Conservation (phyloP, 192 early-diverging fungal species). For the Phycomyces nitens region DNA sequence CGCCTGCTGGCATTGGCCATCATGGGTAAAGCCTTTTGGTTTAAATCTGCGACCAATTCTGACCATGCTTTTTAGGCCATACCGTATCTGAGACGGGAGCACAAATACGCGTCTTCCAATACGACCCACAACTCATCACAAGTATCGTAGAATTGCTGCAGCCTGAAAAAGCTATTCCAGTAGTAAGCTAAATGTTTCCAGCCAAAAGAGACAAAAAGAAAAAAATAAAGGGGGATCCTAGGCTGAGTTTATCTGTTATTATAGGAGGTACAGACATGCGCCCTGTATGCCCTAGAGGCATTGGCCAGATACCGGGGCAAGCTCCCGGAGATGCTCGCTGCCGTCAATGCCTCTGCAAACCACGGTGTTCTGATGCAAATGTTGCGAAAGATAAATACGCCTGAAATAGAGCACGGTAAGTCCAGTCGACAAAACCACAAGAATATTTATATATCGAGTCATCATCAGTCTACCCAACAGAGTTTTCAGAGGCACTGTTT, state of each 20-base stretch:
- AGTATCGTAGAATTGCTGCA: conserved; percentile 75
- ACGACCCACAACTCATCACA: conserved; percentile 83
- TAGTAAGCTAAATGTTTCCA: conserved; percentile 53
- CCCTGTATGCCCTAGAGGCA: conserved; percentile 79
- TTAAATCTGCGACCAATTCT: background rate
- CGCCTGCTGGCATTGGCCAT: conserved; percentile 79
- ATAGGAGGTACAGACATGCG: conserved; percentile 74
- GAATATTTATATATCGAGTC: no score
- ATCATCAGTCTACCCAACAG: conserved; percentile 55
- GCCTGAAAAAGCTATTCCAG: conserved; percentile 63
- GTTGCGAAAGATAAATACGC: conserved; percentile 65
- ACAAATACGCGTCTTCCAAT: conserved; percentile 74
- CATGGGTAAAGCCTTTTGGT: conserved; percentile 50
- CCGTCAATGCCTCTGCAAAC: conserved; percentile 88
- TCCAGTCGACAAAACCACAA: background rate
- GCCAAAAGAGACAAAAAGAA: no score
- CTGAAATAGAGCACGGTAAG: conserved; percentile 8
- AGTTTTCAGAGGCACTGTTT: conserved; percentile 84
- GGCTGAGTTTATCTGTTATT: background rate
- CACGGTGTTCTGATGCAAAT: conserved; percentile 87
- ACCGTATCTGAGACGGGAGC: conserved; percentile 58
- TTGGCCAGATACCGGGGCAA: conserved; percentile 75
- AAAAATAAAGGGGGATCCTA: background rate
- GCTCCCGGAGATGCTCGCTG: conserved; percentile 75
- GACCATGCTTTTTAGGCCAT: conserved; percentile 42